phyloP scores from a whole-genome alignment of 2,329 filamentous ascomycete genomes.

The Cephalotrichum gorgonifer region DNA sequence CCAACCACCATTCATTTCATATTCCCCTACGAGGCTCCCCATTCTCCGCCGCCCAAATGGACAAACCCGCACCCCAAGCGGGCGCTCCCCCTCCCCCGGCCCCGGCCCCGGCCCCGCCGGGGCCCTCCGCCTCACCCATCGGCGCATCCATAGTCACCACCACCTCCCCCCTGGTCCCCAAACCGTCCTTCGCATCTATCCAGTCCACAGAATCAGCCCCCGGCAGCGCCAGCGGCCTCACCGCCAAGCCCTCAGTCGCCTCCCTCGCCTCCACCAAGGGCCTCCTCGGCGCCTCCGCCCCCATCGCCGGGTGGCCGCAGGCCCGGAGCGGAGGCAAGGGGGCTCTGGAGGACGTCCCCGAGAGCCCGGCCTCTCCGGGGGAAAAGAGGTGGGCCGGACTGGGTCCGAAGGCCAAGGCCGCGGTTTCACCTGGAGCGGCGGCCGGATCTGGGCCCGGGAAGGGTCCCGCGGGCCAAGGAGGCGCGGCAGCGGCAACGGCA shows the following conservation, averaged over 20 bases:
- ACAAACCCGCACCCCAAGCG: not conserved
- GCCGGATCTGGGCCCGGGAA: not conserved
- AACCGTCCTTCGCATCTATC: conserved; percentile 3
- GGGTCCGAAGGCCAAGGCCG: not conserved
- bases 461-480: too few relatives aligned
- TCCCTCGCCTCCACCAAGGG: conserved; percentile 4
- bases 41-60: not conserved
- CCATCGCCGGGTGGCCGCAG: not conserved
- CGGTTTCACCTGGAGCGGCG: not conserved
- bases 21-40: too few relatives aligned
- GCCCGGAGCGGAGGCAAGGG: not conserved
- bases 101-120: not conserved
- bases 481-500: not conserved
- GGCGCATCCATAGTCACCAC: not conserved
- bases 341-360: not conserved
- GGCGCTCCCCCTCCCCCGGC: not conserved
- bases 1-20: too few relatives aligned
- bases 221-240: not conserved
- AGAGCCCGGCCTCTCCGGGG: conserved; percentile 1
- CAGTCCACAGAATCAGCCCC: not conserved
- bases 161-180: not conserved
- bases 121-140: not conserved
- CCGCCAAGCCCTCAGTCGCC: conserved; percentile 4
- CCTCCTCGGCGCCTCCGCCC: conserved; percentile 1
- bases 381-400: not conserved